A percentile compares a stretch with the other conserved stretches of the same genome.
Conservation (phyloP, 768 basidiomycete species). For the Rhodotorula sphaerocarpa region DNA sequence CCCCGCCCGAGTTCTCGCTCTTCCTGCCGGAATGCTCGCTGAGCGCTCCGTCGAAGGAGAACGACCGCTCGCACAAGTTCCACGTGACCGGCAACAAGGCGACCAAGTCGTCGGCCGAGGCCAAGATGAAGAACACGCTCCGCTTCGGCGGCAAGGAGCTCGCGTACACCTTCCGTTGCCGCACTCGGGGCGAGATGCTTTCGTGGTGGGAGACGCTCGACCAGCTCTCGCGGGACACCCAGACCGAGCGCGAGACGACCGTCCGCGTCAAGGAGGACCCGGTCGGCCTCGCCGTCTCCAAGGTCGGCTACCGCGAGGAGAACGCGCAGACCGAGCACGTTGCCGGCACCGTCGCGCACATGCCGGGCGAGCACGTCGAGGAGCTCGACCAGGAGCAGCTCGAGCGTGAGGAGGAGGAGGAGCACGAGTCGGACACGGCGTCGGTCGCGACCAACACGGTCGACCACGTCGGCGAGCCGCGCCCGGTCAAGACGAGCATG, state of each 20-base stretch:
- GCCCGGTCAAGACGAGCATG: conserved; percentile 1
- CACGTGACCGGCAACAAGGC: conserved; percentile 4
- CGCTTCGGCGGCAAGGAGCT: conserved; percentile 36
- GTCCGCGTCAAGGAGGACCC: conserved; percentile 12
- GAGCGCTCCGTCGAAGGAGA: conserved; percentile 32
- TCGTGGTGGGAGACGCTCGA: conserved; percentile 33
- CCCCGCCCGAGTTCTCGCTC: conserved; percentile 38
- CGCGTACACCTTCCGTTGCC: conserved; percentile 37
- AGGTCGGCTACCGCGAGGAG: conserved; percentile 23
- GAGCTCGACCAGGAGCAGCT: not conserved
- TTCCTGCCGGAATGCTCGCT: conserved; percentile 41
- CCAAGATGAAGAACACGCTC: conserved; percentile 31
- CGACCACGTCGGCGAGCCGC: not conserved
- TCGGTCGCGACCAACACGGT: not conserved
- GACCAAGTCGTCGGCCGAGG: conserved; percentile 3
- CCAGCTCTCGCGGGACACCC: conserved; percentile 35
- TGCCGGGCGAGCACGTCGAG: conserved; percentile 5
- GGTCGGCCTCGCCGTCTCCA: conserved; percentile 26
- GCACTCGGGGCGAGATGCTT: conserved; percentile 34
- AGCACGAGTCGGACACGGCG: conserved; percentile 3
- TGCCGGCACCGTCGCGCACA: conserved; percentile 4
- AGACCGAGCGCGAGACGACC: conserved; percentile 1
- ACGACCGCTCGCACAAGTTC: conserved; percentile 30
- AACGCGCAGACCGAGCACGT: not conserved
- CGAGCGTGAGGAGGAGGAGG: not conserved